Base-by-base conservation (phyloP, 306 rosid species). In the Trifolium repens region DNA sequence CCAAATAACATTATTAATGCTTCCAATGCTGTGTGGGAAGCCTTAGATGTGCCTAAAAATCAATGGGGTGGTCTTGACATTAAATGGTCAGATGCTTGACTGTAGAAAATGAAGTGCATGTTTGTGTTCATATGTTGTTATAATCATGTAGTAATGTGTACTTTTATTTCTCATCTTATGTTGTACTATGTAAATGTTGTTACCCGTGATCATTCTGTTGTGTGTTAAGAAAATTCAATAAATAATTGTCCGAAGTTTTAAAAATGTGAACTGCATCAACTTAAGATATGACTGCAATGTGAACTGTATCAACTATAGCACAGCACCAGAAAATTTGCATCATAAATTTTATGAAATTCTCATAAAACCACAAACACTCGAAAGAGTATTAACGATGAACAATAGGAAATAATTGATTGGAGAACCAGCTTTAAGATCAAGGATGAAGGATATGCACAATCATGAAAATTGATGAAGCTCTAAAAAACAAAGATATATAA, bases 1-100 rank as follows among this genome's bases (percentile, higher is more conserved):
- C 35, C 76, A n/a, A 81, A 84, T 70, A 79, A 81, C 75, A 54
- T 87, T 44, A 85, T 84, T 19, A 88, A 84, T 73, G 82, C 85
- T 11, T 82, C 80, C 1, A 73, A 8, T 34, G 82, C 80, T 40
- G 82, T 78, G 8, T 78, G 82, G 85, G 8, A 82, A 19, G 82
- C 82, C 10, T 60, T 82, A 6, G 82, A 68, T 14, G 69, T 78
- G 0, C 76, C 82, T 0, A 3, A 1, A 0, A 5, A 12, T 11
- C 47, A 61, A 32, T 60, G 82, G 85, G 82, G 73, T 32, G 77
- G 69, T 4, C 4, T 78, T 3, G 77, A 78, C 9, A 67, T 61
- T 8, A 42, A 74, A 1, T 61, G 82, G 76, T 70, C 79, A 9
- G 73, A 79, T 55, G 71, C 57, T 69, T 75, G 39, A 80, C 8